phyloP scores from a whole-genome alignment of 305 asterid genomes.

The Solanum hybrid region DNA sequence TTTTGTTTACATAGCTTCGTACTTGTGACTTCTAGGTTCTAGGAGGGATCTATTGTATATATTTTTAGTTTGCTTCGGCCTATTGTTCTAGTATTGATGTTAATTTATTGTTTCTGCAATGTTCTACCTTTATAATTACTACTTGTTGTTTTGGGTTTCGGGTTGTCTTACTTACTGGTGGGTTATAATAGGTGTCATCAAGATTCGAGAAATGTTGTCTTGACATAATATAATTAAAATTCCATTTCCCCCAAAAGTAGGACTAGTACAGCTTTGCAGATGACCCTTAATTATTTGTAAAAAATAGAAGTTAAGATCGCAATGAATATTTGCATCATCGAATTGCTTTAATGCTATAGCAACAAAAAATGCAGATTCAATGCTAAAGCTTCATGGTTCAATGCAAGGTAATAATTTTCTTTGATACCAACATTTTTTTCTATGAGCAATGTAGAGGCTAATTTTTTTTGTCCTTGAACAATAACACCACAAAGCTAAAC shows the following conservation, averaged over 20 bases:
- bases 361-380: background rate
- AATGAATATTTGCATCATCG: background rate
- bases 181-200: too few relatives aligned
- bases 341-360: background rate
- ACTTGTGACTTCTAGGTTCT: background rate
- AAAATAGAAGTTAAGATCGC: background rate
- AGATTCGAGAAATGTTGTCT: too few relatives aligned
- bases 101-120: too few relatives aligned
- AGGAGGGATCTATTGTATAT: background rate
- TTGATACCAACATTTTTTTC: background rate
- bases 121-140: too few relatives aligned
- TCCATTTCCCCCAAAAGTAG: background rate
- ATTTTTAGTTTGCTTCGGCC: too few relatives aligned
- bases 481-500: background rate
- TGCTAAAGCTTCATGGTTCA: background rate
- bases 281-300: background rate
- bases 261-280: background rate
- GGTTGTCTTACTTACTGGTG: background rate
- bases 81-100: too few relatives aligned
- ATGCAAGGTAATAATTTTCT: background rate
- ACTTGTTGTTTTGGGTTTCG: too few relatives aligned
- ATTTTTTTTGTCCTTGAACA: too few relatives aligned
- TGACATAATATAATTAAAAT: background rate
- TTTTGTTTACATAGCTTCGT: background rate
- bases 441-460: background rate